phyloP scores from a whole-genome alignment of 23 red algal species.

The Gracilaria caudata region DNA sequence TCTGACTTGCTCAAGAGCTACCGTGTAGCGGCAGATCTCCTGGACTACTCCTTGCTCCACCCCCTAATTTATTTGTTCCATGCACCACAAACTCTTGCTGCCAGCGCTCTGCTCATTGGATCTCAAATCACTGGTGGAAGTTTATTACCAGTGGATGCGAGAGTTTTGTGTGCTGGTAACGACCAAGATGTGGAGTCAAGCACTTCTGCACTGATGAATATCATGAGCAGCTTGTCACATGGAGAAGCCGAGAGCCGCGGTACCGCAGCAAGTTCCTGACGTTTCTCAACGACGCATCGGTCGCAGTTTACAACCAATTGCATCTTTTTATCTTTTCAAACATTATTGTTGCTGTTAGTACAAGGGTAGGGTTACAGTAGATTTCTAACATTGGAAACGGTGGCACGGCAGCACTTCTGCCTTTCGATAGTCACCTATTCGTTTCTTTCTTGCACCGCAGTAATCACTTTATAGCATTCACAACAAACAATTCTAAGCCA shows the following conservation, averaged over 20 bases:
- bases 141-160: not conserved
- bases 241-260: not conserved
- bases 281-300: not conserved
- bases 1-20: constrained; percentile 12
- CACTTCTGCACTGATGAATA: constrained; percentile 2
- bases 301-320: not conserved
- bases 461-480: constrained; percentile 13
- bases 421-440: not conserved
- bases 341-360: not conserved
- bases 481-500: not conserved
- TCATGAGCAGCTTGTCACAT: not conserved
- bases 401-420: not conserved
- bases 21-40: not conserved
- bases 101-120: constrained; percentile 19
- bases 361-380: constrained; percentile 11
- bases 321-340: not conserved
- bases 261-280: not conserved
- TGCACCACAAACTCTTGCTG: constrained; percentile 24
- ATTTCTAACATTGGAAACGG: constrained; percentile 5
- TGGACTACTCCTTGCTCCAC: constrained; percentile 28
- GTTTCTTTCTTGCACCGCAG: not conserved
- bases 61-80: not conserved
- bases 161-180: not conserved
- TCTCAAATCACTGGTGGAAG: not conserved
- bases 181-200: constrained; percentile 9